Base-by-base conservation (phyloP, 257 asterid genomes). In the Scutellaria baicalensis region DNA sequence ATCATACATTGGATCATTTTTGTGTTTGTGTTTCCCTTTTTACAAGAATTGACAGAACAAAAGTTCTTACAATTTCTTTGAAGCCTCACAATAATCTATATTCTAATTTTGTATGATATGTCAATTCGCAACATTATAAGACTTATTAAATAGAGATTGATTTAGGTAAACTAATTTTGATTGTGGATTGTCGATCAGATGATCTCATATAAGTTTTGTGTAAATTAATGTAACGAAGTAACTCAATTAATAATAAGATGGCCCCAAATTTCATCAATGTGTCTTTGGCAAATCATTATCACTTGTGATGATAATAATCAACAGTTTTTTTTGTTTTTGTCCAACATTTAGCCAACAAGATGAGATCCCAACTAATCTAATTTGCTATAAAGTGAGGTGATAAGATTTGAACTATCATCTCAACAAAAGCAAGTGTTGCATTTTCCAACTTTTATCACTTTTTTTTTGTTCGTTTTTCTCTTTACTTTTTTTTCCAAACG, bases 281-380 rank as follows among this genome's bases (percentile, higher is more conserved):
- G 44, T 57, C 59, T 6, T 52, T 11, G 36, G 36, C 40, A 36
- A 49, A 66, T 44, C 56, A 51, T 14, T 58, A 62, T 36, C 61
- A 3, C 44, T 42, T 66, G 33, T 13, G 47, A 75, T 13, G 47
- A 75, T 63, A 21, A 33, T 42, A 68, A 68, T 61, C 21, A 45
- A 70, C 63, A 56, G 50, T 17, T 20, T 52, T 40, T 40, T 44
- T 45, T 6, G 16, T 16, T 44, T 56, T 42, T 75, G 87, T 75
- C 80, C 57, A 65, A 67, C 50, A 56, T 78, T 80, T 80, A 69
- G 71, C 70, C 63, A 82, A 74, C 86, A 78, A 55, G 77, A 78
- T 61, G 59, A 27, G 65, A 35, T 66, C 70, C 38, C 68, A 51
- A 58, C 74, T 45, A 64, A 70, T 54, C 69, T 66, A 33, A 64